These are phyloP conservation scores for Cladosporium sp. DNA, from an alignment of 2,329 filamentous ascomycete species.

Conservation along the genomic window DNA sequence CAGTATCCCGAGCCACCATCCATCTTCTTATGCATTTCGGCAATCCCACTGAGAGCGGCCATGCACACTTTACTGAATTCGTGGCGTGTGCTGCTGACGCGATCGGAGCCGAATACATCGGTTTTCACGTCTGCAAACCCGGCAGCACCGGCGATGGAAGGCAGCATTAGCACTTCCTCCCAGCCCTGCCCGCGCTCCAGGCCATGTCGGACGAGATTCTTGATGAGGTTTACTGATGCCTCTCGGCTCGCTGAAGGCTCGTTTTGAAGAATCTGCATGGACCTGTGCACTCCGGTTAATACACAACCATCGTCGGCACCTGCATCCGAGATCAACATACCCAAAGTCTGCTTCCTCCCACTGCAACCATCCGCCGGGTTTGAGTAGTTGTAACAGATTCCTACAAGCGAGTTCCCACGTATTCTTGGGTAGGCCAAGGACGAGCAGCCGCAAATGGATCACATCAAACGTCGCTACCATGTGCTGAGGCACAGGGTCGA, in stretches of 20 bases:
- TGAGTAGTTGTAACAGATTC: constrained; percentile 16
- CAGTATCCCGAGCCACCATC: background rate
- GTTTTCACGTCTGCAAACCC: constrained; percentile 12
- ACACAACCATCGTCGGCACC: background rate
- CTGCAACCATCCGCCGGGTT: constrained; percentile 19
- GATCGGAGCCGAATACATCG: constrained; percentile 17
- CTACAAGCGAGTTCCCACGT: constrained; percentile 15
- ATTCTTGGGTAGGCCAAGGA: constrained; percentile 13
- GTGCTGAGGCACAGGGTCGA: constrained; percentile 14
- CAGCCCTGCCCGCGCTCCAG: background rate
- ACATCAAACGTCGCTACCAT: constrained; percentile 15
- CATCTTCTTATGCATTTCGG: background rate
- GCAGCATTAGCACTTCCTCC: background rate
- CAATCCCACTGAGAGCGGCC: background rate
- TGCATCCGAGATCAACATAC: background rate
- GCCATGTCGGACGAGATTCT: background rate
- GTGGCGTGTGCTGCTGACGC: constrained; percentile 12
- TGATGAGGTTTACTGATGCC: background rate
- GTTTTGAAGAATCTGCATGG: background rate
- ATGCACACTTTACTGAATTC: background rate
- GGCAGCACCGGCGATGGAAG: background rate
- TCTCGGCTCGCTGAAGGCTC: background rate
- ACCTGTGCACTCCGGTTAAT: background rate
- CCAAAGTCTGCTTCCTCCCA: constrained; percentile 19
- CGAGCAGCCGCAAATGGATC: constrained; percentile 19